Evolutionary conservation across 169 alveolate genomes (phyloP), one percentile per base, ranked within the genome.

Genomic region (Miamiensis avidus): DNA sequence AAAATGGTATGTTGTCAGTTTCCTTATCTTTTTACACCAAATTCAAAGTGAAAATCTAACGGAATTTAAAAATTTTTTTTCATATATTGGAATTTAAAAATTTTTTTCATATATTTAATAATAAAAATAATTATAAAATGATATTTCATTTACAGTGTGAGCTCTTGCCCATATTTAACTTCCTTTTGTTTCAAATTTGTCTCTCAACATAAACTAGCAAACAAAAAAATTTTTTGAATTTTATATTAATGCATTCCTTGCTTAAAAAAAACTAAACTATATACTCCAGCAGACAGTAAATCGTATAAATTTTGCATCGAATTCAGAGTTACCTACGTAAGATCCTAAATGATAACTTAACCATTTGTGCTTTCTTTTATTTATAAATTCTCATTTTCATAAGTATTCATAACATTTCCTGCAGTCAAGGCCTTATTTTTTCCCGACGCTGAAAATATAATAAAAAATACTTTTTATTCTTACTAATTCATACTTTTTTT

Each of bases 21-120:
- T 81, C 87, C 65, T 78, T 90, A 74, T 79, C 87, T 76, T 85
- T 90, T 81, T 90, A 82, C 27, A 76, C 82, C 25, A 90, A 31
- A 76, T 83, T 83, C 16, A 90, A 34, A 25, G 89, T 78, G 26
- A 90, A 65, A 75, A 87, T 74, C 34, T 86, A 73, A 27, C 28
- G 27, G 4, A 11, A 11, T 49, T 11, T 11, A 49, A 11, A 49
- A 49, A 49, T 49, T 49, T 49, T 49, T 49, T 49, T n/a, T n/a
- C n/a, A n/a, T n/a, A n/a, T n/a, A n/a, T n/a, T n/a, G n/a, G n/a
- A n/a, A n/a, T n/a, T n/a, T n/a, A n/a, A n/a, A n/a, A 49, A 49
- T 4, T 49, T 65, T n/a, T 34, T 34, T 64, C 29, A 34, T 0
- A 49, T 64, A 4, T 29, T 15, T 79, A 28, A 28, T 26, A 49